These are phyloP conservation scores for Diospyros kaki DNA, from an alignment of 148 eudicot genomes.

Conservation along the genomic window DNA sequence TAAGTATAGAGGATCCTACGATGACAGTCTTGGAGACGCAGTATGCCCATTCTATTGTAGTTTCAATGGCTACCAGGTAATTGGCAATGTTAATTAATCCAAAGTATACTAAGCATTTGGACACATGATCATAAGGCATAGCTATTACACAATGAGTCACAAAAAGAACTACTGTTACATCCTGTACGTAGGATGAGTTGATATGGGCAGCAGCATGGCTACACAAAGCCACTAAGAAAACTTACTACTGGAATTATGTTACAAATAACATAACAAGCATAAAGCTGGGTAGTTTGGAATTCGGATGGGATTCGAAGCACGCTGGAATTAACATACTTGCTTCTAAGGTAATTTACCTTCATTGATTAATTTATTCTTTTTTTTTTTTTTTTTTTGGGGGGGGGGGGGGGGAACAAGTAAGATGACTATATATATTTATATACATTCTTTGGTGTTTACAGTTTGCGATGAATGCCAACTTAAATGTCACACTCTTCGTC, in stretches of 20 bases:
- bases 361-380: no score
- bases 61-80: slow-evolving; percentile 34
- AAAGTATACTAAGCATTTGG: no score
- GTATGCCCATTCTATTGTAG: slow-evolving; percentile 43
- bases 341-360: slow-evolving; percentile 41
- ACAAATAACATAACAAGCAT: slow-evolving; percentile 25
- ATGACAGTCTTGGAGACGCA: slow-evolving; percentile 44
- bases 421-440: not conserved
- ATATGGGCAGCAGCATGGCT: slow-evolving; percentile 79
- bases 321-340: slow-evolving; percentile 66
- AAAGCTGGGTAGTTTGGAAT: slow-evolving; percentile 29
- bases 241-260: slow-evolving; percentile 40
- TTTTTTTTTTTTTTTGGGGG: no score
- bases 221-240: slow-evolving; percentile 44
- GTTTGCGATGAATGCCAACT: slow-evolving; percentile 14
- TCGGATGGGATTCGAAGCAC: slow-evolving; percentile 69
- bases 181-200: slow-evolving; percentile 60
- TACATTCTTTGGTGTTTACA: not conserved
- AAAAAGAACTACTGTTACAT: not conserved
- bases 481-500: slow-evolving; percentile 28
- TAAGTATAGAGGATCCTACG: slow-evolving; percentile 52
- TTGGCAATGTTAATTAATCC: no score
- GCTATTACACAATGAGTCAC: not conserved
- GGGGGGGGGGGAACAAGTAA: no score
- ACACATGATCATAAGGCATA: no score